A percentile compares a stretch with the other conserved stretches of the same genome.
Conservation (phyloP, 2,329 filamentous ascomycete genomes). For the Pseudocercospora fijiensis region DNA sequence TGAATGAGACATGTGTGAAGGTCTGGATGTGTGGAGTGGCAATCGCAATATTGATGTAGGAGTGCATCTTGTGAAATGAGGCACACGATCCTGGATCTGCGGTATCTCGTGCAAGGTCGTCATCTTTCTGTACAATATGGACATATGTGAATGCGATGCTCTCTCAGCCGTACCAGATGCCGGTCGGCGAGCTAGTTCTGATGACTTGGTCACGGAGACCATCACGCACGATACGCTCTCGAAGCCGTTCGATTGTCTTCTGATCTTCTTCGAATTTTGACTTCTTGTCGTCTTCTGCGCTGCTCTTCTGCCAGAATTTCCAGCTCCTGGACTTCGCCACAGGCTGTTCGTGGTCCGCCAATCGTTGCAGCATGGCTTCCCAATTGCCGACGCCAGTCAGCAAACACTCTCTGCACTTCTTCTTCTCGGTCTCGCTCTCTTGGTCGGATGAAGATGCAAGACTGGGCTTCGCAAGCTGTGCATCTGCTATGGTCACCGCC, state of each 20-base stretch:
- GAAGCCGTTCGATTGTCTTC: constrained; percentile 8
- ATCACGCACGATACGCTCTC: constrained; percentile 18
- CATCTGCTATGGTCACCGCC: constrained; percentile 75
- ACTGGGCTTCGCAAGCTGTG: constrained; percentile 38
- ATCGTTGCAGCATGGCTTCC: constrained; percentile 70
- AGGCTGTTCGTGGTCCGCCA: constrained; percentile 20
- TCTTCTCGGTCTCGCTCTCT: constrained; percentile 29
- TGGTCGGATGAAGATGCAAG: constrained; percentile 23
- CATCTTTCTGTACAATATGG: neutral
- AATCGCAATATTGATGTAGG: no score
- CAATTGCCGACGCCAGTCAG: constrained; percentile 76
- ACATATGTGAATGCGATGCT: constrained; percentile 45
- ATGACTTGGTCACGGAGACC: constrained; percentile 12
- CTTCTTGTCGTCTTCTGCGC: constrained; percentile 14
- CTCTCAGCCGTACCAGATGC: constrained; percentile 17
- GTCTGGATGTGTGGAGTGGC: no score
- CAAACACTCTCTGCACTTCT: constrained; percentile 73
- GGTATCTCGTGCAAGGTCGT: neutral
- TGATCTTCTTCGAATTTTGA: constrained; percentile 11
- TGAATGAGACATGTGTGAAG: neutral
- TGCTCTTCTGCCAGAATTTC: constrained; percentile 28
- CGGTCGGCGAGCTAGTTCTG: constrained; percentile 10
- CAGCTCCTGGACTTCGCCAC: constrained; percentile 23
- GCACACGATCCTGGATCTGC: neutral
- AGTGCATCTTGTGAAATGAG: neutral